A percentile compares a stretch with the other conserved stretches of the same genome.
phyloP scores from a whole-genome alignment of 345 rosid genomes.

The Populus alba region DNA sequence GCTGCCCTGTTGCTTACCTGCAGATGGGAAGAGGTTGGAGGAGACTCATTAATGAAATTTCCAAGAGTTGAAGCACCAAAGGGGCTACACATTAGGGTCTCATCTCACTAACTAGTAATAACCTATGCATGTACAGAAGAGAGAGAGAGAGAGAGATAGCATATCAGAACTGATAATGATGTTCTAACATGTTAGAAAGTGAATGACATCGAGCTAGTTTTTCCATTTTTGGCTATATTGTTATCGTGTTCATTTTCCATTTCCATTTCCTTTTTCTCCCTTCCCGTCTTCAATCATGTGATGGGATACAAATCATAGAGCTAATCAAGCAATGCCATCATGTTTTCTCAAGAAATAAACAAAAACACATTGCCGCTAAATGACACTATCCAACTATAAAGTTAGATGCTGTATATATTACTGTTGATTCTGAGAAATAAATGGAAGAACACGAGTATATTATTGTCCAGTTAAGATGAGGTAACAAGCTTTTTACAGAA shows the following conservation, averaged over 20 bases:
- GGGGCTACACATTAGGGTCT: conserved; percentile 74
- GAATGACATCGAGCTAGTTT: conserved; percentile 4
- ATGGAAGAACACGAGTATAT: no score
- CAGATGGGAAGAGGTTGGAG: conserved; percentile 92
- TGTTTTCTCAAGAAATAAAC: no score
- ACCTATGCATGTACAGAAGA: conserved; percentile 21
- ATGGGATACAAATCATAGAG: no score
- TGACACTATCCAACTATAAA: no score
- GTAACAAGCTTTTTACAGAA: no score
- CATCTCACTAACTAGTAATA: conserved; percentile 34
- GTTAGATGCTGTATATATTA: no score
- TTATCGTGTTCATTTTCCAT: background rate
- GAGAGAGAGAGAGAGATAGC: conserved; percentile 14
- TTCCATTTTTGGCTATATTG: conserved; percentile 7
- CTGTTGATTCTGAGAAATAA: no score
- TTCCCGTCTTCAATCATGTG: no score
- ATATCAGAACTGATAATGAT: conserved; percentile 8
- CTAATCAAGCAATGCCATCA: background rate
- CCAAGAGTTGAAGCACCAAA: conserved; percentile 97
- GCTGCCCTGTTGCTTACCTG: conserved; percentile 10
- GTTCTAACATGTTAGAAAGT: conserved; percentile 25
- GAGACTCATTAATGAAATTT: conserved; percentile 62
- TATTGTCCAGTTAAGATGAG: no score
- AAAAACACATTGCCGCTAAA: no score
- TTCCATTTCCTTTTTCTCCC: no score